These are phyloP conservation scores for Sanghuangporus weigelae DNA, from an alignment of 1,284 basidiomycete genomes.

Conservation along the genomic window DNA sequence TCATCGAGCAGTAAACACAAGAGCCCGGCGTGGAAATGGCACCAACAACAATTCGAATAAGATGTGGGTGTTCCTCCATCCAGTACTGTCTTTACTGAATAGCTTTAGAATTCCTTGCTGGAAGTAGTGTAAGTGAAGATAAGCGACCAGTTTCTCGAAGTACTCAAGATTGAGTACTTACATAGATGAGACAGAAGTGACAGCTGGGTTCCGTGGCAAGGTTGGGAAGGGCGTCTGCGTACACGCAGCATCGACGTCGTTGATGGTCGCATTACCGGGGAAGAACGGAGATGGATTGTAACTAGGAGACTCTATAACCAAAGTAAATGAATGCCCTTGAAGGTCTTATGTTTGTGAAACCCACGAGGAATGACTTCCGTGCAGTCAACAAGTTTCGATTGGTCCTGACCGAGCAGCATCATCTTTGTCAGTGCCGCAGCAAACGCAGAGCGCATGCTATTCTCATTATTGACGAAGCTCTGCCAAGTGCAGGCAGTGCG, in stretches of 20 bases:
- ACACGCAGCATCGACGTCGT: constrained; percentile 14
- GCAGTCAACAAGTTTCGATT: constrained; percentile 29
- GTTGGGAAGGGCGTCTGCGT: constrained; percentile 18
- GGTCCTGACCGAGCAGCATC: constrained; percentile 29
- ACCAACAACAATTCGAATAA: no score
- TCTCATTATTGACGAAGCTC: constrained; percentile 15
- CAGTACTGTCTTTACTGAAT: no score
- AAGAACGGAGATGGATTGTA: constrained; percentile 7
- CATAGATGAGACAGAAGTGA: constrained; percentile 15
- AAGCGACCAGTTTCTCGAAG: no score
- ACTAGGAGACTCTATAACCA: not conserved
- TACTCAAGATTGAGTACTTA: not conserved
- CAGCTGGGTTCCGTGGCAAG: constrained; percentile 11
- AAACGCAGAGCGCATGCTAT: constrained; percentile 11
- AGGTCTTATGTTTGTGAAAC: not conserved
- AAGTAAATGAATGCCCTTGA: not conserved
- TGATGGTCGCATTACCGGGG: constrained; percentile 11
- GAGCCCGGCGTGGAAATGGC: no score
- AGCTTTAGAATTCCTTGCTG: no score
- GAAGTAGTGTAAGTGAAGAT: no score
- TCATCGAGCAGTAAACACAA: no score
- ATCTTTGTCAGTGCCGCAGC: constrained; percentile 31
- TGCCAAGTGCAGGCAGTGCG: constrained; percentile 21
- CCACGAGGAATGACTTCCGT: constrained; percentile 28
- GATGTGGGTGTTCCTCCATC: no score